phyloP scores from a whole-genome alignment of 257 asterid species.

The Solanum bulbocastanum region DNA sequence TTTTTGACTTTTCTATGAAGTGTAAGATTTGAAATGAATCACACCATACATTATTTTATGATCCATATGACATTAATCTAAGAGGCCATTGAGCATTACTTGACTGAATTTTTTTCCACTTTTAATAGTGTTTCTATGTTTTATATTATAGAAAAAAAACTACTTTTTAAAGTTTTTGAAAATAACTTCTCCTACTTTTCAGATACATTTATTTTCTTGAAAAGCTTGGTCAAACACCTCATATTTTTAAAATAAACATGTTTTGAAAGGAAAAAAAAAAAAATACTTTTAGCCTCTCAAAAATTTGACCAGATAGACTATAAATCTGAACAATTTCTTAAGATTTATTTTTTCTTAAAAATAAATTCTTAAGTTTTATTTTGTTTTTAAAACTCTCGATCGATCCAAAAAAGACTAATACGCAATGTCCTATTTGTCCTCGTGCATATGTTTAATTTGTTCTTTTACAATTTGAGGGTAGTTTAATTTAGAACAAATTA shows the following conservation, averaged over 20 bases:
- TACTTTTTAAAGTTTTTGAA: no score
- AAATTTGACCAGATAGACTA: not conserved
- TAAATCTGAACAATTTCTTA: not conserved
- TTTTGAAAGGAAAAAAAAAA: rapidly evolving
- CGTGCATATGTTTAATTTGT: no score
- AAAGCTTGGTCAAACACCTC: not conserved
- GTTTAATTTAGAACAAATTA: not conserved
- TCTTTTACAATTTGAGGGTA: not conserved
- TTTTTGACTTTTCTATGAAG: no score
- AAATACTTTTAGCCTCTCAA: not conserved
- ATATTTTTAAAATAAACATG: no score
- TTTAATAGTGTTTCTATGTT: no score
- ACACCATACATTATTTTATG: no score
- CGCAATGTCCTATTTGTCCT: not conserved
- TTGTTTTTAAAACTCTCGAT: not conserved
- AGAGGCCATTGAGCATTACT: no score
- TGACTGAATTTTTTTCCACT: no score
- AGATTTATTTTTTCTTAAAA: not conserved
- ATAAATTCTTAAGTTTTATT: not conserved
- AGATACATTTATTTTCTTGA: not conserved
- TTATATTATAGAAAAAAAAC: no score
- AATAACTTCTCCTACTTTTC: no score
- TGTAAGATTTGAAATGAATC: no score
- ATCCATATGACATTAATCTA: no score
- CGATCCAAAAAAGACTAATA: not conserved